A percentile compares a stretch with the other conserved stretches of the same genome.
phyloP scores from a whole-genome alignment of 2,329 filamentous ascomycete genomes.

The Coniochaeta prunicola region DNA sequence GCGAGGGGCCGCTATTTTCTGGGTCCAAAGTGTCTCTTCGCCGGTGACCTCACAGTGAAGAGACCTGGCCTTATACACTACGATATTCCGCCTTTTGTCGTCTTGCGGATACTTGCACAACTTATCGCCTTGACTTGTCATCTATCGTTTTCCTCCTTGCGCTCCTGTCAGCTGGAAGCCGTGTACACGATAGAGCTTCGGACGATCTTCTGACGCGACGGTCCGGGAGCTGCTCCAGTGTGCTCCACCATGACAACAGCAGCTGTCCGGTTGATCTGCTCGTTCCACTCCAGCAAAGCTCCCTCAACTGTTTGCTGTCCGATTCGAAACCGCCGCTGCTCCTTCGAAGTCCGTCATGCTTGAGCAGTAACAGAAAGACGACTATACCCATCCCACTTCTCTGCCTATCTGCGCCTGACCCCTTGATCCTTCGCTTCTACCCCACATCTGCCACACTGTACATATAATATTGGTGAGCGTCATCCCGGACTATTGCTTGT shows the following conservation, averaged over 20 bases:
- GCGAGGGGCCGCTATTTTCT: background rate
- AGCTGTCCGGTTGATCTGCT: background rate
- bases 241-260: background rate
- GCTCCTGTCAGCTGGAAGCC: background rate
- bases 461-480: background rate
- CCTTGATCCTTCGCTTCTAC: background rate
- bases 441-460: background rate
- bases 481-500: slow-evolving; percentile 17
- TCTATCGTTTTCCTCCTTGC: background rate
- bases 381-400: background rate
- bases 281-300: background rate
- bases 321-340: background rate
- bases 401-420: background rate
- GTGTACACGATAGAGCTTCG: background rate
- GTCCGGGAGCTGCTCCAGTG: background rate
- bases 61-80: background rate
- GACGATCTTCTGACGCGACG: background rate
- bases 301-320: background rate
- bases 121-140: background rate
- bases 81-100: background rate
- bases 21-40: background rate
- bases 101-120: background rate
- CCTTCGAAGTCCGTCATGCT: background rate
- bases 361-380: background rate
- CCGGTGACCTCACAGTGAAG: background rate